These are phyloP conservation scores for Marasmius fiardii DNA, from an alignment of 1,284 basidiomycete species.

Conservation along the genomic window DNA sequence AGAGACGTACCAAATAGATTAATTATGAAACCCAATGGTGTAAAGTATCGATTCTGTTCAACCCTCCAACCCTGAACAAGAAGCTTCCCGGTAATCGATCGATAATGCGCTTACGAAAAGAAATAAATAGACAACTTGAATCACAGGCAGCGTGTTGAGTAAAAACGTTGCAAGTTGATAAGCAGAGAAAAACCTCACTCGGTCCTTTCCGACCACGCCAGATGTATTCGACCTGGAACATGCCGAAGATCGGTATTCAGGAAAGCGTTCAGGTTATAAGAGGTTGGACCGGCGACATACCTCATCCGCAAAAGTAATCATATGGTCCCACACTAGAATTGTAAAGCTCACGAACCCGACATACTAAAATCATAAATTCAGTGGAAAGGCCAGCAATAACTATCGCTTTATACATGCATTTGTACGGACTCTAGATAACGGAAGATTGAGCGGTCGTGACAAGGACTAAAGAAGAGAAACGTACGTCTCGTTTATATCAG, in stretches of 20 bases:
- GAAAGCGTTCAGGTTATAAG: background rate
- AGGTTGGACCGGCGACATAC: conserved; percentile 19
- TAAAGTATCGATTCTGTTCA: conserved; percentile 46
- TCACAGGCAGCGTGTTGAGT: background rate
- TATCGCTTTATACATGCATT: conserved; percentile 1
- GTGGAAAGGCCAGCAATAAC: background rate
- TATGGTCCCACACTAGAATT: conserved; percentile 45
- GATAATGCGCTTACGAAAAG: conserved; percentile 31
- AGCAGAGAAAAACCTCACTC: conserved; percentile 26
- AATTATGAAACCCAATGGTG: conserved; percentile 46
- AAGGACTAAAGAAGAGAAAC: background rate
- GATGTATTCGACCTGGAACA: conserved; percentile 44
- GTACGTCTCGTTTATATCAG: background rate
- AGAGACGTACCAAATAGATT: conserved; percentile 39
- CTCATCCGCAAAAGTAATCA: conserved; percentile 46
- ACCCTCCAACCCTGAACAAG: background rate
- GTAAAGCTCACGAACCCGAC: conserved; percentile 47
- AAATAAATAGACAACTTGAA: conserved; percentile 44
- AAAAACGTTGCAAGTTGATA: background rate
- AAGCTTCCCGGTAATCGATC: background rate
- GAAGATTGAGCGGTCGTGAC: background rate
- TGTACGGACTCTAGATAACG: background rate
- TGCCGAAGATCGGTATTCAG: too few species aligned
- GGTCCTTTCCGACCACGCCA: conserved; percentile 47
- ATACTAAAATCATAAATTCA: conserved; percentile 27